Base-by-base conservation (phyloP, 805 yeast genomes). In the Ogataea saltuana region DNA sequence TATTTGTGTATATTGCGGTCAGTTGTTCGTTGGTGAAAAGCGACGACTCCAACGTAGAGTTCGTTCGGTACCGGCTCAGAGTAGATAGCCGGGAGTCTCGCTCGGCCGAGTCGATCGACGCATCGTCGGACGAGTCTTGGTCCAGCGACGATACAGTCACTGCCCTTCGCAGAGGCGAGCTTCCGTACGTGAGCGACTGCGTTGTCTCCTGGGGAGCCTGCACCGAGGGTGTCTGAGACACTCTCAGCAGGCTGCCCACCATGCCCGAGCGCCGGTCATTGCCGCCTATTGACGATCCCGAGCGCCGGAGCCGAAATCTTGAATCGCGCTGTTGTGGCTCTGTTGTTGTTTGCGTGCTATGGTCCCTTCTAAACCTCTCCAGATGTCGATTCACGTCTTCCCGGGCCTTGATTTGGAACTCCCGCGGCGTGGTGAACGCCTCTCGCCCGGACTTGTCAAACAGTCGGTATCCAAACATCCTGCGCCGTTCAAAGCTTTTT, bases 321-420 rank as follows among this genome's bases (percentile, higher is more conserved):
- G 39, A 27, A 7, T 13, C 30, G 15, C 13, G 20, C 20, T 9
- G 9, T 29, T 27, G 44, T 12, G 30, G 12, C 23, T 23, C 23
- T 29, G 29, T n/a, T 16, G 30, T 18, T 29, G 30, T 18, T 37
- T 21, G 21, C 25, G 45, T 21, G 29, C 18, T n/a, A 23, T 41
- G 45, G 16, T 33, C 19, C 26, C 19, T 21, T 35, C 43, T 44
- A 22, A 56, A 22, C 25, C 53, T 46, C n/a, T 51, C 44, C 11
- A 63, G 43, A 31, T 57, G 65, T 3, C 54, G 48, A 18, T 62
- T 57, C 15, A 65, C 54, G 31, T 65, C 67, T 21, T 60, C 54
- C n/a, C 67, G 50, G 9, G 69, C 69, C 43, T 50, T 50, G 16
- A 51, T 47, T 21, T 64, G 64, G 41, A 60, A 65, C 53, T 57